phyloP scores from a whole-genome alignment of 73 alveolate genomes.

The Paramecium octaurelia region DNA sequence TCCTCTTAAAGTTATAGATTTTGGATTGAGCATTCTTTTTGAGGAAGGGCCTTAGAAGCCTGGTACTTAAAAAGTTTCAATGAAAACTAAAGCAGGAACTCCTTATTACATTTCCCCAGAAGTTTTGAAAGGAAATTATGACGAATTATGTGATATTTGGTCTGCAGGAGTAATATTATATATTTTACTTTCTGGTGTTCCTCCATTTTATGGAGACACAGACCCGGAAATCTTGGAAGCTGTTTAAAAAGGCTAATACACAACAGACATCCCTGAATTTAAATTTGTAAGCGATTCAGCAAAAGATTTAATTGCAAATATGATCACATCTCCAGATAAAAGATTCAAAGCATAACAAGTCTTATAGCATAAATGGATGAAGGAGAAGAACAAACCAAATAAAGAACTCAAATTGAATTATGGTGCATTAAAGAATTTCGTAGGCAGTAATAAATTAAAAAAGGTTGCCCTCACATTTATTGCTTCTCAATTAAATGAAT shows the following conservation, averaged over 20 bases:
- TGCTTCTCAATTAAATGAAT: slow-evolving; percentile 62
- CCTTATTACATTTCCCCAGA: slow-evolving; percentile 75
- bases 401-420: slow-evolving; percentile 56
- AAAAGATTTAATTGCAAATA: slow-evolving; percentile 71
- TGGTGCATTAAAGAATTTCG: slow-evolving; percentile 42
- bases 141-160: slow-evolving; percentile 77
- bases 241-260: slow-evolving; percentile 60
- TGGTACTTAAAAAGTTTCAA: slow-evolving; percentile 38
- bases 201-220: slow-evolving; percentile 74
- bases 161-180: slow-evolving; percentile 73
- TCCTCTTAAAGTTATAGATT: slow-evolving; percentile 67
- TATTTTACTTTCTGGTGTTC: slow-evolving; percentile 71
- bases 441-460: slow-evolving; percentile 53
- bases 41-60: slow-evolving; percentile 49
- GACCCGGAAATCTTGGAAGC: slow-evolving; percentile 69
- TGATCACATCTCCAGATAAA: slow-evolving; percentile 62
- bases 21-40: slow-evolving; percentile 69
- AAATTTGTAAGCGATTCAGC: slow-evolving; percentile 62
- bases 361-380: slow-evolving; percentile 66
- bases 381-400: slow-evolving; percentile 54
- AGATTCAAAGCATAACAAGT: slow-evolving; percentile 67
- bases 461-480: slow-evolving; percentile 68
- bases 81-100: slow-evolving; percentile 71
- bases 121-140: slow-evolving; percentile 72
- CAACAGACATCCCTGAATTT: slow-evolving; percentile 62